phyloP scores from a whole-genome alignment of 73 alveolate species.

The Tetrahymena malaccensis region DNA sequence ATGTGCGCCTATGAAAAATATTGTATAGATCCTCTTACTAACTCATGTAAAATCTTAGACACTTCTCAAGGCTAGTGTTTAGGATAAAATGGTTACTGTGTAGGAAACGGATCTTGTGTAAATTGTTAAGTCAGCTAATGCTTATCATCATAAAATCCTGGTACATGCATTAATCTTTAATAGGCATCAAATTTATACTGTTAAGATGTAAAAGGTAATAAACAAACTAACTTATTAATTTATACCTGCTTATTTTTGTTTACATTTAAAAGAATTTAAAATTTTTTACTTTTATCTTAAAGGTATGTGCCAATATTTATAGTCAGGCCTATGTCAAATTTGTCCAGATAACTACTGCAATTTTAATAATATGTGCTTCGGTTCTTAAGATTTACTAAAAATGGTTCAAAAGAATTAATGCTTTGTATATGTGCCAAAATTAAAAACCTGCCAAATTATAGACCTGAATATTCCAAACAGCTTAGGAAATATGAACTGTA shows the following conservation, averaged over 20 bases:
- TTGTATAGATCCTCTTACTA: not conserved
- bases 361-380: not conserved
- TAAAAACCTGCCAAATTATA: not conserved
- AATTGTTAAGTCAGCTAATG: not conserved
- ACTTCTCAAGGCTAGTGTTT: not conserved
- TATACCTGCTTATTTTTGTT: no score
- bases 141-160: not conserved
- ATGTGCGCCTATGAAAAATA: not conserved
- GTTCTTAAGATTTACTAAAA: not conserved
- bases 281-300: not conserved
- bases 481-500: not conserved
- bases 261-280: not conserved
- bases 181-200: not conserved
- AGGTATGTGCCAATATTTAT: not conserved
- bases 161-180: not conserved
- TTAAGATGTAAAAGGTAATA: not conserved
- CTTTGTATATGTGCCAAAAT: not conserved
- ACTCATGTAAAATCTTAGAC: not conserved
- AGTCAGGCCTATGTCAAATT: not conserved
- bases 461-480: not conserved
- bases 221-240: no score
- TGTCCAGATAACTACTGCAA: not conserved
- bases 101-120: not conserved
- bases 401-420: not conserved
- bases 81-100: not conserved